A percentile compares a stretch with the other conserved stretches of the same genome.
These are phyloP conservation scores for Cladophialophora immunda DNA, from an alignment of 2,329 filamentous ascomycete species.

Conservation along the genomic window DNA sequence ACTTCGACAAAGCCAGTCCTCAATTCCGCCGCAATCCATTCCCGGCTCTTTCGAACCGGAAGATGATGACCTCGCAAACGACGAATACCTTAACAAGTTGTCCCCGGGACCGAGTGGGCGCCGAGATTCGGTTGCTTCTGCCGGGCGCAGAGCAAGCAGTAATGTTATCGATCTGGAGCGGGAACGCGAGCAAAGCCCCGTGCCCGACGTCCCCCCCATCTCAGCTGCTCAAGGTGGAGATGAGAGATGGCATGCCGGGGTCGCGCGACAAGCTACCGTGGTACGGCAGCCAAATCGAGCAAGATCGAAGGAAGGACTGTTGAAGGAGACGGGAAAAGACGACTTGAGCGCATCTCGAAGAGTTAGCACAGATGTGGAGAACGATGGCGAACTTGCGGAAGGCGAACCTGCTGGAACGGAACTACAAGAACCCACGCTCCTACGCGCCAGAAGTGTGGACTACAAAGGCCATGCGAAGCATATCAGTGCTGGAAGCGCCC, in stretches of 20 bases:
- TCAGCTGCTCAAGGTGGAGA: constrained; percentile 43
- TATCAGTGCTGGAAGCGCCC: constrained; percentile 80
- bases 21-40: constrained; percentile 47
- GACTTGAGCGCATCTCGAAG: constrained; percentile 44
- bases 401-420: constrained; percentile 29
- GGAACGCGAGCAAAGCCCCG: constrained; percentile 56
- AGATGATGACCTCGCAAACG: constrained; percentile 72
- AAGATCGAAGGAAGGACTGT: constrained; percentile 69
- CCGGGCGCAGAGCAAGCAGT: constrained; percentile 53
- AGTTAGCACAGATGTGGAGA: constrained; percentile 47
- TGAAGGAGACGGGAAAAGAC: constrained; percentile 59
- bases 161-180: constrained; percentile 67
- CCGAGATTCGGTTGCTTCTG: constrained; percentile 43
- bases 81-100: constrained; percentile 75
- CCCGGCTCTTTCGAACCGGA: constrained; percentile 41
- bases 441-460: constrained; percentile 75
- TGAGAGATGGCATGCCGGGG: constrained; percentile 59
- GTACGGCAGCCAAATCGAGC: constrained; percentile 67
- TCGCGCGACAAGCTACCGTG: constrained; percentile 69
- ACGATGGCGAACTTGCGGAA: constrained; percentile 40
- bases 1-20: constrained; percentile 58
- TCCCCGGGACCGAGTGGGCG: constrained; percentile 57
- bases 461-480: constrained; percentile 73
- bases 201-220: constrained; percentile 40
- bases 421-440: constrained; percentile 30